phyloP scores from a whole-genome alignment of 148 eudicot genomes.

The Rhododendron mucronatum region DNA sequence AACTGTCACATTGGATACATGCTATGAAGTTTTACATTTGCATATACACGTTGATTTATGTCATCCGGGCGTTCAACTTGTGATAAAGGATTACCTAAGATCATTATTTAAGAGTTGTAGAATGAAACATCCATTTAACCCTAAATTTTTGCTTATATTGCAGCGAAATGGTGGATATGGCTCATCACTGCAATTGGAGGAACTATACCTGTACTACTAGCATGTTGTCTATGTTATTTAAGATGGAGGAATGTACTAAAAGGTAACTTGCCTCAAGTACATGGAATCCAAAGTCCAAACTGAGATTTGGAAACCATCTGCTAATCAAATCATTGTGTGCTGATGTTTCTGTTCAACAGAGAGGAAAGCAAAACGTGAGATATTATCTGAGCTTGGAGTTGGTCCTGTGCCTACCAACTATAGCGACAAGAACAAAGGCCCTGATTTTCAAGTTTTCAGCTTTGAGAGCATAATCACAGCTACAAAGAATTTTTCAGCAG shows the following conservation, averaged over 20 bases:
- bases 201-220: not conserved
- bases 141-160: not conserved
- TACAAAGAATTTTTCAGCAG: slow-evolving; percentile 28
- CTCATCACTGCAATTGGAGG: not conserved
- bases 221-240: not conserved
- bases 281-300: too few species aligned
- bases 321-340: too few species aligned
- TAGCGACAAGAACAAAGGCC: slow-evolving; percentile 16
- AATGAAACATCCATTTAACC: too few species aligned
- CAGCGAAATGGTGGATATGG: not conserved
- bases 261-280: not conserved
- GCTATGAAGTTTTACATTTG: too few species aligned
- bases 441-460: slow-evolving; percentile 24
- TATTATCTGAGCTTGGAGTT: slow-evolving; percentile 13
- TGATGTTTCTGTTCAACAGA: not conserved
- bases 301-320: too few species aligned
- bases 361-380: not conserved
- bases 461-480: slow-evolving; percentile 27
- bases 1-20: too few species aligned
- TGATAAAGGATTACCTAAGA: too few species aligned
- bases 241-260: not conserved
- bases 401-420: not conserved
- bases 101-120: too few species aligned
- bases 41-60: too few species aligned
- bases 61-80: too few species aligned